phyloP scores from a whole-genome alignment of 108 stramenopile species.

The Aureococcus anophagefferens region DNA sequence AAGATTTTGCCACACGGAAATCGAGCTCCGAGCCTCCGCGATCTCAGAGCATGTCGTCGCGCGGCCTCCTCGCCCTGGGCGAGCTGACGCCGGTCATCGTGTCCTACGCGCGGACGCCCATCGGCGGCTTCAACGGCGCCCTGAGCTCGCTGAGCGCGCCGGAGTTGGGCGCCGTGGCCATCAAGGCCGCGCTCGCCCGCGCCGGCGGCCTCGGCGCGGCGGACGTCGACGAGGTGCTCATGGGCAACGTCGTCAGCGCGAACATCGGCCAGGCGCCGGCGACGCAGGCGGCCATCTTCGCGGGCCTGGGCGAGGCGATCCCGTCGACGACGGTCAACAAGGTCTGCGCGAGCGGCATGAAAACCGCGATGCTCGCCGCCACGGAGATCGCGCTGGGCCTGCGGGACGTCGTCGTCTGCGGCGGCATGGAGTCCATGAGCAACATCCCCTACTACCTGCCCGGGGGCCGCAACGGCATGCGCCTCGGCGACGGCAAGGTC shows the following conservation, averaged over 20 bases:
- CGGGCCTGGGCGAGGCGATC: constrained; percentile 31
- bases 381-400: constrained; percentile 52
- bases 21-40: no score
- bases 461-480: constrained; percentile 50
- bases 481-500: constrained; percentile 57
- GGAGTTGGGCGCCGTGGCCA: constrained; percentile 67
- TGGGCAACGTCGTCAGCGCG: constrained; percentile 90
- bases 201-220: constrained; percentile 12
- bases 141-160: constrained; percentile 70
- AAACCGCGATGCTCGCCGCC: constrained; percentile 64
- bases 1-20: no score
- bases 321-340: constrained; percentile 75
- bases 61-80: background rate
- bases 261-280: constrained; percentile 92
- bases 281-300: constrained; percentile 50
- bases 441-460: constrained; percentile 87
- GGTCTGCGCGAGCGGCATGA: constrained; percentile 93
- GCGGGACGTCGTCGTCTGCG: constrained; percentile 60
- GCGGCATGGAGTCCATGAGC: constrained; percentile 94
- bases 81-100: constrained; percentile 56
- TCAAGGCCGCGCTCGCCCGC: constrained; percentile 39
- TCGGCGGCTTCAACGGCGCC: constrained; percentile 72
- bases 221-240: constrained; percentile 67
- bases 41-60: no score
- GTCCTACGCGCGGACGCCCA: constrained; percentile 79